A percentile compares a stretch with the other conserved stretches of the same genome.
Evolutionary conservation across 2,329 filamentous ascomycete species (phyloP).

Genomic region (Ophiostoma sp.): DNA sequence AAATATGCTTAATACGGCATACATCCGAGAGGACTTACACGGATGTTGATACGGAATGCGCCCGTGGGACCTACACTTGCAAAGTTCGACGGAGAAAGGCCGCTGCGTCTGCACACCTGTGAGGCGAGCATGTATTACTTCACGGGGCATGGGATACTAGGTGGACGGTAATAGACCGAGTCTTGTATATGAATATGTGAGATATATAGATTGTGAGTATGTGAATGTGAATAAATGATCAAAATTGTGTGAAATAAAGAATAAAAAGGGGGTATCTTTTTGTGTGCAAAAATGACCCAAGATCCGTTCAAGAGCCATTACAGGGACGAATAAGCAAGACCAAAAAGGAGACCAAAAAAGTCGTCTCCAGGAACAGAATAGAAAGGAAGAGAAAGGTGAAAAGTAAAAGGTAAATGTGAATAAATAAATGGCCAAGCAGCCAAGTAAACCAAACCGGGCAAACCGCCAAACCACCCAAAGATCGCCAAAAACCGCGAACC

Average conservation of each 20-base stretch:
- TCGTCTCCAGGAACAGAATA: neutral
- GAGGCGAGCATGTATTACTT: neutral
- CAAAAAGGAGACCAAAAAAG: constrained; percentile 9
- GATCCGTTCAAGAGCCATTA: constrained; percentile 1
- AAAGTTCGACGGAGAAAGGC: neutral
- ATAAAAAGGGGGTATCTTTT: constrained; percentile 22
- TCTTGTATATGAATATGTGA: too few species aligned
- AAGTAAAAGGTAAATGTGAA: constrained; percentile 12
- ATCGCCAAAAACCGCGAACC: neutral
- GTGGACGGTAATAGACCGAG: neutral
- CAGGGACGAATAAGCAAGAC: neutral
- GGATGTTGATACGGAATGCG: neutral
- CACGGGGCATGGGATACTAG: neutral
- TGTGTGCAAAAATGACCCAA: constrained; percentile 2
- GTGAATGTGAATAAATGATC: neutral
- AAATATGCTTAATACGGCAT: neutral
- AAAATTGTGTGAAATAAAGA: neutral
- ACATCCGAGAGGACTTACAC: neutral
- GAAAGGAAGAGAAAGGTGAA: neutral
- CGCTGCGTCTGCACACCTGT: neutral
- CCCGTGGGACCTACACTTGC: neutral
- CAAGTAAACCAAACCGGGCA: neutral
- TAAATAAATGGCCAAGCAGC: neutral
- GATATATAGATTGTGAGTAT: neutral
- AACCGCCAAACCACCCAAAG: neutral